Evolutionary conservation across 2,329 filamentous ascomycete species (phyloP).

Genomic region (Chaetothyriales sp.): DNA sequence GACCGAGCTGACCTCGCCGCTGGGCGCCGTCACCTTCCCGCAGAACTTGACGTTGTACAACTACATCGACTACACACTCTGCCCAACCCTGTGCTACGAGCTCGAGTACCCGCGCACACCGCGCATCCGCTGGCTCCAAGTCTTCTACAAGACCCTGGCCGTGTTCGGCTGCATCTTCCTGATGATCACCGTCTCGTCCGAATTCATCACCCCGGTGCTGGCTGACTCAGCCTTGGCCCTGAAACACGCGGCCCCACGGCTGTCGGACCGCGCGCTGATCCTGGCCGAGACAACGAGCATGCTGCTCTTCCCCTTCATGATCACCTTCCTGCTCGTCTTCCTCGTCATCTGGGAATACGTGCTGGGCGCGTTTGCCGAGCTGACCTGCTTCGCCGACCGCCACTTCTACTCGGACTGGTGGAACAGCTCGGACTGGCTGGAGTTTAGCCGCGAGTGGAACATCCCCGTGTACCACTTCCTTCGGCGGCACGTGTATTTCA

Average conservation of each 20-base stretch:
- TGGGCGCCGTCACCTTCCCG: constrained; percentile 82
- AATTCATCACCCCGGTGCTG: constrained; percentile 87
- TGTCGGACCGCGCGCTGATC: constrained; percentile 58
- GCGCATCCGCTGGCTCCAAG: constrained; percentile 62
- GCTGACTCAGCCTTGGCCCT: constrained; percentile 52
- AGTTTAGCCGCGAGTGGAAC: constrained; percentile 95
- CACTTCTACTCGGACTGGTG: constrained; percentile 77
- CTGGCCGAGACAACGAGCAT: constrained; percentile 80
- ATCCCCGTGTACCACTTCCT: constrained; percentile 95
- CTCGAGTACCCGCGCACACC: constrained; percentile 79
- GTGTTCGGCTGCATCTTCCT: constrained; percentile 96
- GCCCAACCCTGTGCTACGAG: constrained; percentile 94
- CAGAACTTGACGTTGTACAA: constrained; percentile 72
- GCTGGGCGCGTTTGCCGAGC: constrained; percentile 84
- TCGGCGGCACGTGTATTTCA: constrained; percentile 82
- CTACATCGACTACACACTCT: constrained; percentile 75
- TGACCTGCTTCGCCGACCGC: constrained; percentile 82
- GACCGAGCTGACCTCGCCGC: constrained; percentile 76
- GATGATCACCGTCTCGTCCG: constrained; percentile 77
- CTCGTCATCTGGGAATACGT: constrained; percentile 97
- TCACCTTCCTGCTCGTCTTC: constrained; percentile 89
- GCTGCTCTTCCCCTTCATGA: constrained; percentile 93
- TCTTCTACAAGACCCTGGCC: constrained; percentile 73
- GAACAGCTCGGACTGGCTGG: constrained; percentile 54
- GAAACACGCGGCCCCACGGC: constrained; percentile 25